These are phyloP conservation scores for Gnomoniopsis sp. DNA, from an alignment of 2,329 filamentous ascomycete species.

Conservation along the genomic window DNA sequence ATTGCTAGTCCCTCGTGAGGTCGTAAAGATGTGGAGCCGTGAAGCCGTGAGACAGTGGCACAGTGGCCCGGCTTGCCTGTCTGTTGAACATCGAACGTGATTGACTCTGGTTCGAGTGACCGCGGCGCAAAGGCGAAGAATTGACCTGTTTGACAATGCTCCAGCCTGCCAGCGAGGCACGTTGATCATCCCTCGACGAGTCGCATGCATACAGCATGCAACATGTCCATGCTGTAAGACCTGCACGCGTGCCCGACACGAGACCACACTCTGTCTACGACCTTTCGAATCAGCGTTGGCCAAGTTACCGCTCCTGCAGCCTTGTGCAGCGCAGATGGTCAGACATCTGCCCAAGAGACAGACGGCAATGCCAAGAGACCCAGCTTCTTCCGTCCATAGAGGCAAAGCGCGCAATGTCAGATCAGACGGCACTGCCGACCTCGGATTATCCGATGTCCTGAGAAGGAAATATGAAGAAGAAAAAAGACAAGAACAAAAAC, in stretches of 20 bases:
- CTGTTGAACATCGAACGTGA: too few relatives aligned
- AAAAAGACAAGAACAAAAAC: too few relatives aligned
- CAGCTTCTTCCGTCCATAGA: not conserved
- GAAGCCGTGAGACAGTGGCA: too few relatives aligned
- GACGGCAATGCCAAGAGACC: not conserved
- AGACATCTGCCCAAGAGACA: constrained; percentile 5
- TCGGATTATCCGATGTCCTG: not conserved
- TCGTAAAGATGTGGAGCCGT: too few relatives aligned
- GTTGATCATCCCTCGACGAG: not conserved
- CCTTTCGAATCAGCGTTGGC: constrained; percentile 2
- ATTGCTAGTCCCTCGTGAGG: too few relatives aligned
- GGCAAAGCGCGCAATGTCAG: not conserved
- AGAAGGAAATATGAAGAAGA: not conserved
- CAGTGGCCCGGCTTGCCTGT: too few relatives aligned
- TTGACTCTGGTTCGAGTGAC: not conserved
- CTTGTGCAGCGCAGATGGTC: constrained; percentile 13
- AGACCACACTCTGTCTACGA: not conserved
- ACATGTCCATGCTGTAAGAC: constrained; percentile 8
- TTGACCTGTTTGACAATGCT: constrained; percentile 2
- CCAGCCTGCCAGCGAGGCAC: not conserved
- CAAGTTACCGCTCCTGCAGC: not conserved
- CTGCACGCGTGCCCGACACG: constrained; percentile 10
- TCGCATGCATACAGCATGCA: not conserved
- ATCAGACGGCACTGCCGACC: constrained; percentile 10
- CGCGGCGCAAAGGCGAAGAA: not conserved